A percentile compares a stretch with the other conserved stretches of the same genome.
phyloP scores from a whole-genome alignment of 2,329 filamentous ascomycete species.

The Lachnellula arida region DNA sequence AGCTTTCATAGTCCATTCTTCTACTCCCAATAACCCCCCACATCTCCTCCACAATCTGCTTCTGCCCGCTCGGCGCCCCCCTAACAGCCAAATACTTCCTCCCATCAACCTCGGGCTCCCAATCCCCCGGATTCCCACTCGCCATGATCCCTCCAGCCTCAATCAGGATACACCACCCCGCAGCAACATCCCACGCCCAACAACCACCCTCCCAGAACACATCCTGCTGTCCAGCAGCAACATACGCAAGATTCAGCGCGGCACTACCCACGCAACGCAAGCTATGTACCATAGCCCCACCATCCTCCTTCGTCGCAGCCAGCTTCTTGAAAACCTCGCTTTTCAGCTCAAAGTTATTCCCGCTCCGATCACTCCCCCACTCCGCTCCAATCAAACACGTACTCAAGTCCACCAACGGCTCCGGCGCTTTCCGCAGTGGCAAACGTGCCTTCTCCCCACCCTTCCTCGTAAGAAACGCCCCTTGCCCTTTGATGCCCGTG shows the following conservation, averaged over 20 bases:
- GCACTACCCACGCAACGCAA: constrained; percentile 68
- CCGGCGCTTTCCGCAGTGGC: constrained; percentile 45
- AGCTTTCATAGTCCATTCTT: constrained; percentile 43
- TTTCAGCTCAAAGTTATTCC: constrained; percentile 68
- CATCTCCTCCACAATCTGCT: constrained; percentile 59
- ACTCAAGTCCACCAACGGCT: constrained; percentile 56
- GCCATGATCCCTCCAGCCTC: constrained; percentile 73
- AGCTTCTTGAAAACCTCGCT: constrained; percentile 59
- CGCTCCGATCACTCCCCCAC: constrained; percentile 66
- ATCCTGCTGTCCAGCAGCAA: constrained; percentile 68
- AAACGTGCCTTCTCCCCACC: constrained; percentile 37
- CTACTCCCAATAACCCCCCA: constrained; percentile 56
- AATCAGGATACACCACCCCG: constrained; percentile 69
- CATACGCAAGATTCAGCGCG: constrained; percentile 68
- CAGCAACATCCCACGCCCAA: constrained; percentile 83
- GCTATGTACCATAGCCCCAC: constrained; percentile 73
- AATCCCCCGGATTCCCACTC: constrained; percentile 68
- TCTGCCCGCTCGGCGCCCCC: constrained; percentile 54
- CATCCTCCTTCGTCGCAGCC: constrained; percentile 51
- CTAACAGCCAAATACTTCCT: constrained; percentile 60
- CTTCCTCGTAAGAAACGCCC: constrained; percentile 50
- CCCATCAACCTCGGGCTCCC: constrained; percentile 57
- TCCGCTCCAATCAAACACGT: constrained; percentile 64
- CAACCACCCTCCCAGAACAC: constrained; percentile 80
- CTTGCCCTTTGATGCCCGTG: constrained; percentile 62